Evolutionary conservation across 192 early-diverging fungal species (phyloP).

Genomic region (Martensiomyces pterosporus): DNA sequence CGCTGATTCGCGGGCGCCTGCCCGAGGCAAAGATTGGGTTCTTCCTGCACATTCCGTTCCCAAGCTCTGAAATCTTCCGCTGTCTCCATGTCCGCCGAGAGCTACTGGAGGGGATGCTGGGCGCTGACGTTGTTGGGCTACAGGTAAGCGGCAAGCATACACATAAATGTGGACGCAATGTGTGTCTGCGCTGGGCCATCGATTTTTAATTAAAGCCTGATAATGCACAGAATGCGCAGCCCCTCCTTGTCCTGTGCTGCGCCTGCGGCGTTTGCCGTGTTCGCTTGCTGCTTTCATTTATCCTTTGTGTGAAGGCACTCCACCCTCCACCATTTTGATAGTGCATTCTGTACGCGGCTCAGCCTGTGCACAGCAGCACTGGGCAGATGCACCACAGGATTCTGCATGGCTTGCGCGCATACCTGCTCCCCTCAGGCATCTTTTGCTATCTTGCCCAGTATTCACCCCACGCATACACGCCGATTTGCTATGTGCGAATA

Average conservation of each 20-base stretch:
- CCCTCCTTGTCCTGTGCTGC: not conserved
- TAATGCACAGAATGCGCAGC: constrained; percentile 9
- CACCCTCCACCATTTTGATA: no score
- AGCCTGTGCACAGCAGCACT: no score
- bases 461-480: not conserved
- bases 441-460: no score
- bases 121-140: constrained; percentile 85
- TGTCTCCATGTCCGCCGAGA: constrained; percentile 83
- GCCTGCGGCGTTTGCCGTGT: not conserved
- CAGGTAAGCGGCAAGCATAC: constrained; percentile 28
- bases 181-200: not conserved
- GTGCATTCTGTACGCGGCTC: no score
- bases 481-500: no score
- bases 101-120: constrained; percentile 86
- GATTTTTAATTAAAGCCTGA: constrained; percentile 31
- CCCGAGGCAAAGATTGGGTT: constrained; percentile 90
- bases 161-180: not conserved
- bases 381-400: no score
- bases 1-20: constrained; percentile 76
- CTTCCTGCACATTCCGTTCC: constrained; percentile 96
- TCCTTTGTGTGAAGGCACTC: no score
- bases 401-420: no score
- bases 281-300: no score
- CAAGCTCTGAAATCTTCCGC: constrained; percentile 91
- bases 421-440: no score